Conservation (phyloP, 805 yeast genomes). For the Myxozyma sirexii region DNA sequence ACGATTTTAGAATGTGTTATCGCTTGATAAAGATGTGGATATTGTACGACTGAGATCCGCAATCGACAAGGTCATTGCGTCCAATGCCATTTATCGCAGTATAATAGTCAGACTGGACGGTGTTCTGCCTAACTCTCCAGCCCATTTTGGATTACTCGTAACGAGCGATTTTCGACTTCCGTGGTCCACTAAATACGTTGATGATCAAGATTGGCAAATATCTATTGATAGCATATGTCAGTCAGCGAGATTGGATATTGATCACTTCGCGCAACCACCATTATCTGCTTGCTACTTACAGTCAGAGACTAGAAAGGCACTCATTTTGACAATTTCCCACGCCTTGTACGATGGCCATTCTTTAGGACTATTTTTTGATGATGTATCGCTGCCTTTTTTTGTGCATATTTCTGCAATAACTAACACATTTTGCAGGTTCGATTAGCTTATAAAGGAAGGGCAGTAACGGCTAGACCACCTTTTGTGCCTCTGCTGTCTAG, state of each 20-base stretch:
- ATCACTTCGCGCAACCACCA: conserved; percentile 16
- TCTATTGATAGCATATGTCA: not conserved
- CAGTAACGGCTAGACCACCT: not conserved
- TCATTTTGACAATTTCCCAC: conserved; percentile 22
- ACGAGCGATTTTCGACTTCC: not conserved
- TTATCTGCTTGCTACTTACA: not conserved
- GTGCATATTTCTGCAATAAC: not conserved
- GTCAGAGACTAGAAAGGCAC: not conserved
- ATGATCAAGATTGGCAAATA: conserved; percentile 6
- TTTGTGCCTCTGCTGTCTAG: conserved; percentile 11
- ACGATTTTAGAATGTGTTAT: conserved; percentile 19
- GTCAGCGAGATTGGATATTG: not conserved
- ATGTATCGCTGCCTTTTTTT: conserved; percentile 7
- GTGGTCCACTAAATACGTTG: not conserved
- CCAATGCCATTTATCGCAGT: conserved; percentile 20
- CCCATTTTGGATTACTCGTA: conserved; percentile 20
- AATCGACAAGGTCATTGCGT: conserved; percentile 14
- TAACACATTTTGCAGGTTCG: not conserved
- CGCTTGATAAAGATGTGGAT: conserved; percentile 13
- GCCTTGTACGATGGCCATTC: conserved; percentile 33
- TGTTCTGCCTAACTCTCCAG: not conserved
- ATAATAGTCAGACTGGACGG: conserved; percentile 6
- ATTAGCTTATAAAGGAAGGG: not conserved
- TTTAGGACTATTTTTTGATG: conserved; percentile 21
- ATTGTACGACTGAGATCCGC: conserved; percentile 15